Evolutionary conservation across 108 stramenopile species (phyloP), one percentile per base, ranked within the genome.

Genomic region (Fragilariopsis cylindrus): DNA sequence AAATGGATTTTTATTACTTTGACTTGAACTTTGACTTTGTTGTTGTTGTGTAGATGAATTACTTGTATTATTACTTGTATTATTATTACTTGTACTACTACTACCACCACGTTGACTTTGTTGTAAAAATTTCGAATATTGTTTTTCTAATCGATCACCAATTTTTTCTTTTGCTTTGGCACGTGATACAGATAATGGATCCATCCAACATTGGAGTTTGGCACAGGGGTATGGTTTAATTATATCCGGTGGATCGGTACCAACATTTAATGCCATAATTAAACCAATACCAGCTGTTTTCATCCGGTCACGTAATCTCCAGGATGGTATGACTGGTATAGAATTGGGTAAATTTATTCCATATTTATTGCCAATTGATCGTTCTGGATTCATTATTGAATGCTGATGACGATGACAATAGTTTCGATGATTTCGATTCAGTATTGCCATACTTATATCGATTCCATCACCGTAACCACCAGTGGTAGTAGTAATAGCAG

Each of bases 201-300:
- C 98, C 69, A 98, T 88, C 98, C 98, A 99, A 76, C 93, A 91
- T 76, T 98, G 94, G 7, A 96, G 78, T 46, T 86, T 85, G 45
- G 97, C 96, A 71, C 96, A 98, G 4, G 97, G 96, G 57, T 82
- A 81, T 44, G 97, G 92, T 74, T 90, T 96, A 55, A 86, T 77
- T 7, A 95, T 72, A 77, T 99, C 99, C 1, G 98, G 98, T 9
- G 98, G 98, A 78, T 98, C 98, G 18, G 96, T 97, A 18, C 97
- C 98, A 44, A 97, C 92, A 70, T 80, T 80, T n/a, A 81, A 56
- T 15, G 97, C 97, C 68, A 99, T 73, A 19, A 98, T 88, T n/a
- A 99, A 76, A 9, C 90, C 97, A 4, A 98, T 91, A 8, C 96
- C 87, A 6, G 88, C 92, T 3, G 98, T 99, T 62, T 92, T 94